Evolutionary conservation across 2,329 filamentous ascomycete species (phyloP), one percentile per base, ranked within the genome.

Genomic region (Colletotrichum cuscutae): DNA sequence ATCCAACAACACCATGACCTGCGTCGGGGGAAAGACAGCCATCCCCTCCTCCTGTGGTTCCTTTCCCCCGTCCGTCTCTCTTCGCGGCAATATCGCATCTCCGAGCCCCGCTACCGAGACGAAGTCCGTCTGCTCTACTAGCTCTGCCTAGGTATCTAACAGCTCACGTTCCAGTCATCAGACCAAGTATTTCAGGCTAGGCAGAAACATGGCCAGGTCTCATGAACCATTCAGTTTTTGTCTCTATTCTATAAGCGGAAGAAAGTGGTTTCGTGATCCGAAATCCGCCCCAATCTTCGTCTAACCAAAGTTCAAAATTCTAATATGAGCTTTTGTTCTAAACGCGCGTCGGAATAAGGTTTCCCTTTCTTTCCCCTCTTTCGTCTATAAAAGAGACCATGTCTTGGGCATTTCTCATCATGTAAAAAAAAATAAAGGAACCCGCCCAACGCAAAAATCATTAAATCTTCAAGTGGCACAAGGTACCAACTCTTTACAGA

Each of bases 401-500:
- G 26, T 26, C 26, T 26, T 26, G 26, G 26, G 37, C 56, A 35
- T 64, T 24, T 49, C 58, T 61, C 56, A 66, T 66, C 30, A 61
- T 42, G 6, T n/a, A 28, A 19, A 26, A 12, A 52, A 52, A 52
- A 26, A 12, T 35, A 52, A 52, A 24, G 19, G 28, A 22, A 9
- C 5, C n/a, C 30, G 30, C 53, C 19, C 26, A 24, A 28, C n/a
- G 5, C 12, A 9, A 30, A 61, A 9, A 1, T 49, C 42, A 49
- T 49, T 49, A 49, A n/a, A 7, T 19, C 13, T 42, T 49, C 19
- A 19, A n/a, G 42, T n/a, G 19, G 42, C 42, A 49, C 8, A 12
- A 49, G 5, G 9, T 35, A 35, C 32, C 19, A 28, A 19, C 28
- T 13, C 19, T 19, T 65, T 71, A 82, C 84, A 90, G 76, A 90